phyloP scores from a whole-genome alignment of 805 yeast genomes.

The Kazachstania kunashirensis region DNA sequence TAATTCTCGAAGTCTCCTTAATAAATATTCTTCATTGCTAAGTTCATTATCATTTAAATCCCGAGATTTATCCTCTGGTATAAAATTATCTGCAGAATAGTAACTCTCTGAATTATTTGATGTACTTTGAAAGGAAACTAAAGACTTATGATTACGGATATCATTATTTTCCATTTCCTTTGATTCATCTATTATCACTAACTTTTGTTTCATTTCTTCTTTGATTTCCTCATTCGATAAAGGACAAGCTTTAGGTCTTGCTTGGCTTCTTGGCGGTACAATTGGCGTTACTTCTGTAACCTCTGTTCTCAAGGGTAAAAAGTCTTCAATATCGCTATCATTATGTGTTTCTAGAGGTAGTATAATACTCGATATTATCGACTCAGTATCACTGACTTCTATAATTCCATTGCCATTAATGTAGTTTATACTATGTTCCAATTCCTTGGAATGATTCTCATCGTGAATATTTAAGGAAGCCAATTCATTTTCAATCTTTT shows the following conservation, averaged over 20 bases:
- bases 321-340: constrained; percentile 5
- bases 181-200: not conserved
- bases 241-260: constrained; percentile 25
- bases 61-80: constrained; percentile 4
- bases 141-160: not conserved
- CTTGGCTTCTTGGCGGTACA: constrained; percentile 28
- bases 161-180: not conserved
- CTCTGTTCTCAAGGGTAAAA: constrained; percentile 7
- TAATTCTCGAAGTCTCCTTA: too few species aligned
- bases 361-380: constrained; percentile 15
- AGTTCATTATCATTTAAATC: too few species aligned
- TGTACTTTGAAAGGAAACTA: constrained; percentile 2
- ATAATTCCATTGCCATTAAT: not conserved
- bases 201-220: not conserved
- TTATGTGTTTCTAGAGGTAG: constrained; percentile 18
- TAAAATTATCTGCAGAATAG: constrained; percentile 18
- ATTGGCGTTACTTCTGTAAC: constrained; percentile 26
- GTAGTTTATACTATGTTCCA: not conserved
- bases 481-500: not conserved
- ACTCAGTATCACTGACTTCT: not conserved
- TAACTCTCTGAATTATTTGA: constrained; percentile 17
- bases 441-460: not conserved
- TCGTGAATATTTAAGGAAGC: not conserved
- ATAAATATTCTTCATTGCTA: constrained; percentile 10
- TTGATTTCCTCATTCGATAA: constrained; percentile 5